phyloP scores from a whole-genome alignment of 176 grass and related monocot genomes.

The Musa acuminata region DNA sequence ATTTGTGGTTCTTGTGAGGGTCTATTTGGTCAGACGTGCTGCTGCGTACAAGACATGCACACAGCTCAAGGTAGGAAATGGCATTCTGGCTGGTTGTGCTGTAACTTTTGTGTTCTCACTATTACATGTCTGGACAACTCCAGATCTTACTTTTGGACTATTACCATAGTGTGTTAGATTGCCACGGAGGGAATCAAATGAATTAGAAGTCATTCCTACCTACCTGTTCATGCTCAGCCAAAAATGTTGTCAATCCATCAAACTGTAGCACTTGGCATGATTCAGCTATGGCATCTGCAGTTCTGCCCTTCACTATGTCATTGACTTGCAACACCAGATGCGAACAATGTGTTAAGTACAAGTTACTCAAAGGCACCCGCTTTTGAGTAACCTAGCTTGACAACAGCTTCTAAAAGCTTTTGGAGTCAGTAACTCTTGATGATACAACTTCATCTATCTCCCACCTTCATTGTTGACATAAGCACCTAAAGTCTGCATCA shows the following conservation, averaged over 20 bases:
- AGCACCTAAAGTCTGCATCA: slow-evolving; percentile 38
- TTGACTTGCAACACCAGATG: background rate
- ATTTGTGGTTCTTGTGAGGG: background rate
- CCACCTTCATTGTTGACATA: slow-evolving; percentile 85
- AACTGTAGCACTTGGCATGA: slow-evolving; percentile 69
- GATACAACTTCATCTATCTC: slow-evolving; percentile 73
- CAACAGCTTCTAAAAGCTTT: slow-evolving; percentile 60
- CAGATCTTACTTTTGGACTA: too few species aligned
- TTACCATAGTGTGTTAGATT: too few species aligned
- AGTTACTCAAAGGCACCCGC: slow-evolving; percentile 54
- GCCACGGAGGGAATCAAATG: too few species aligned
- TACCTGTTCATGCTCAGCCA: slow-evolving; percentile 98
- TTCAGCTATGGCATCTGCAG: slow-evolving; percentile 93
- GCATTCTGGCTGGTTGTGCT: too few species aligned
- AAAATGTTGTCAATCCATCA: slow-evolving; percentile 88
- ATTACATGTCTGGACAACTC: too few species aligned
- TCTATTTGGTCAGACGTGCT: background rate
- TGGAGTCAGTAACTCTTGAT: slow-evolving; percentile 42
- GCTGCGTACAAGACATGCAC: too few species aligned
- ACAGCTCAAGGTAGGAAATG: too few species aligned
- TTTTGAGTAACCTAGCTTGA: slow-evolving; percentile 75
- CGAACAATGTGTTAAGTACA: background rate
- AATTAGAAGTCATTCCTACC: slow-evolving; percentile 19
- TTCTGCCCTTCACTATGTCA: slow-evolving; percentile 75
- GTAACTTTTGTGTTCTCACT: too few species aligned